Conservation (phyloP, 179 eudicot genomes). For the Beta macrorhiza region DNA sequence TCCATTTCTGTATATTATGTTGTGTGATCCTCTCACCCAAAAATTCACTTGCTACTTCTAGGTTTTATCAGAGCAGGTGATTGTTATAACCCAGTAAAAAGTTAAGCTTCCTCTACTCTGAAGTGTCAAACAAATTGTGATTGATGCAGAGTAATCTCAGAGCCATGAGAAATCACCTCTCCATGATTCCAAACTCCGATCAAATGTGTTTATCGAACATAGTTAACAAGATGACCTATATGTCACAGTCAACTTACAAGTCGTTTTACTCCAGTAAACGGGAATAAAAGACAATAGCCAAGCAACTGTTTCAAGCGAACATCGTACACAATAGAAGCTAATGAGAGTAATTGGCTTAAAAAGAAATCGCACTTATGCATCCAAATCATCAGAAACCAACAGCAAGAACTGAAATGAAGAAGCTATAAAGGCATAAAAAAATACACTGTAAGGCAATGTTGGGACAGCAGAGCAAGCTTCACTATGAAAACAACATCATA, state of each 20-base stretch:
- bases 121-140: background rate
- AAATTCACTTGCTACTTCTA: background rate
- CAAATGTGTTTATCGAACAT: background rate
- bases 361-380: background rate
- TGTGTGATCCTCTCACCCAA: background rate
- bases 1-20: background rate
- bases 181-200: background rate
- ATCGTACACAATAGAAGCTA: background rate
- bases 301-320: background rate
- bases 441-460: background rate
- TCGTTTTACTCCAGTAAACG: background rate
- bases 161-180: background rate
- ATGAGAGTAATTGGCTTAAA: background rate
- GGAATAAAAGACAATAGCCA: background rate
- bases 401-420: conserved; percentile 1
- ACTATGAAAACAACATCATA: background rate
- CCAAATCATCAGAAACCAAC: background rate
- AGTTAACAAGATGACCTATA: background rate
- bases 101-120: background rate
- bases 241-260: background rate
- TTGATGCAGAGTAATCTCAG: background rate
- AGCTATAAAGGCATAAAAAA: background rate
- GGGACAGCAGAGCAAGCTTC: background rate
- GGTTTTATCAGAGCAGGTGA: background rate
- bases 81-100: background rate